phyloP scores from a whole-genome alignment of 208 protist species.

The Acanthamoeba divionensis region DNA sequence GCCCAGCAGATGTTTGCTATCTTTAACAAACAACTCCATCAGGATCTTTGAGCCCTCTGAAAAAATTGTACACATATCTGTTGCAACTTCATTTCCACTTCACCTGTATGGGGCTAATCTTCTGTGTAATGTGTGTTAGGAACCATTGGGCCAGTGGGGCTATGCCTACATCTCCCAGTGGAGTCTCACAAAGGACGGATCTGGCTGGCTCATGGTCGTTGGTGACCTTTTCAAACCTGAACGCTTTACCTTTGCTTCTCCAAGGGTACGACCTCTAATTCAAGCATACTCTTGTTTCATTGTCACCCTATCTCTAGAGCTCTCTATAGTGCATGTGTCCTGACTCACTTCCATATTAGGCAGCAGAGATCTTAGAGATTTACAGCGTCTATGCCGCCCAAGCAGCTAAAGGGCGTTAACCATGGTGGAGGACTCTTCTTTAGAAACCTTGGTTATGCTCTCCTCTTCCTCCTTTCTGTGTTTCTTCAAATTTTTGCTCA shows the following conservation, averaged over 20 bases:
- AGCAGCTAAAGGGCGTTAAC: no score
- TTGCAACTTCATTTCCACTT: background rate
- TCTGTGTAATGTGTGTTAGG: background rate
- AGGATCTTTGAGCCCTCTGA: background rate
- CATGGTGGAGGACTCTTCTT: no score
- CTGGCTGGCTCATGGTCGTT: conserved; percentile 20
- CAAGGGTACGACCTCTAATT: no score
- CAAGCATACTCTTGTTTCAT: no score
- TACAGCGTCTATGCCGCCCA: no score
- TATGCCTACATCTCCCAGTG: conserved; percentile 40
- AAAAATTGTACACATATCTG: background rate
- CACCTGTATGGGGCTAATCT: background rate
- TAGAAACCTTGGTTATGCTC: no score
- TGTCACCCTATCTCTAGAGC: no score
- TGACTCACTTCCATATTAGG: no score
- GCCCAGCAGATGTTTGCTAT: background rate
- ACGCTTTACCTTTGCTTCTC: conserved; percentile 6
- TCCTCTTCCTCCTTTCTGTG: no score
- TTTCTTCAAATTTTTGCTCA: no score
- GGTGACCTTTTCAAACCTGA: conserved; percentile 39
- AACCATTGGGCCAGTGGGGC: background rate
- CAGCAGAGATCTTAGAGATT: no score
- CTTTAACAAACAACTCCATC: background rate
- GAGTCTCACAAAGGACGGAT: background rate
- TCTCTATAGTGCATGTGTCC: no score